These are phyloP conservation scores for Cercospora nicotianae DNA, from an alignment of 2,329 filamentous ascomycete species.

Conservation along the genomic window DNA sequence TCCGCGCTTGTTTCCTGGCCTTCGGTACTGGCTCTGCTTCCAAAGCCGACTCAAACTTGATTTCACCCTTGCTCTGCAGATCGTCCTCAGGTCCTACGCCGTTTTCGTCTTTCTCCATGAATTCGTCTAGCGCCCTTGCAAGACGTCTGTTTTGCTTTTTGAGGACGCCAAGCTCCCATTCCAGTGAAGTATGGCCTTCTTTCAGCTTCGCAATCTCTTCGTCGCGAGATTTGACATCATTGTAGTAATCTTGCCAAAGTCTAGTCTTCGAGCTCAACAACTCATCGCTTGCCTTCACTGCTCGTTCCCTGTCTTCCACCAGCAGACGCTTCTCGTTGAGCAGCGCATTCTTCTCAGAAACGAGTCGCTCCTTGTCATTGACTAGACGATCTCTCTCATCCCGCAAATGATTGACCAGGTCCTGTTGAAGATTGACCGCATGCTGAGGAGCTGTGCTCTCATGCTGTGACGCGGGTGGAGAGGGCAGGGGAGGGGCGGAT, in stretches of 20 bases:
- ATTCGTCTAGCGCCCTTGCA: not conserved
- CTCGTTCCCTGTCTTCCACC: constrained; percentile 12
- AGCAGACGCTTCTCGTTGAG: not conserved
- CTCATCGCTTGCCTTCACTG: not conserved
- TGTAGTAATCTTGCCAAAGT: constrained; percentile 10
- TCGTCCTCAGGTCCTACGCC: not conserved
- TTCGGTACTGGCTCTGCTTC: not conserved
- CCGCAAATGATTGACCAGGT: not conserved
- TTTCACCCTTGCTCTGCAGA: too few species aligned
- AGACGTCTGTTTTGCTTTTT: constrained; percentile 1
- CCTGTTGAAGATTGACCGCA: not conserved
- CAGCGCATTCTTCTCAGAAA: not conserved
- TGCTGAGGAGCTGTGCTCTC: not conserved
- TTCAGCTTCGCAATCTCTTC: not conserved
- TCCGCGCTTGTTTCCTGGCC: not conserved
- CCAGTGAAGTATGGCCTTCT: not conserved
- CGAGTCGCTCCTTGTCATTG: not conserved
- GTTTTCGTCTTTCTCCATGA: not conserved
- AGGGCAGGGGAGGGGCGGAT: not conserved
- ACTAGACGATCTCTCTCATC: not conserved
- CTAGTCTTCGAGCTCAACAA: not conserved
- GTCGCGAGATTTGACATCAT: not conserved
- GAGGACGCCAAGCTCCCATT: not conserved
- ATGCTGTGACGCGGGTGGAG: constrained; percentile 3
- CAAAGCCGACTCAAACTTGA: not conserved